Evolutionary conservation across 106 monocot genomes (phyloP).

Genomic region (Acanthochlamys bracteata): DNA sequence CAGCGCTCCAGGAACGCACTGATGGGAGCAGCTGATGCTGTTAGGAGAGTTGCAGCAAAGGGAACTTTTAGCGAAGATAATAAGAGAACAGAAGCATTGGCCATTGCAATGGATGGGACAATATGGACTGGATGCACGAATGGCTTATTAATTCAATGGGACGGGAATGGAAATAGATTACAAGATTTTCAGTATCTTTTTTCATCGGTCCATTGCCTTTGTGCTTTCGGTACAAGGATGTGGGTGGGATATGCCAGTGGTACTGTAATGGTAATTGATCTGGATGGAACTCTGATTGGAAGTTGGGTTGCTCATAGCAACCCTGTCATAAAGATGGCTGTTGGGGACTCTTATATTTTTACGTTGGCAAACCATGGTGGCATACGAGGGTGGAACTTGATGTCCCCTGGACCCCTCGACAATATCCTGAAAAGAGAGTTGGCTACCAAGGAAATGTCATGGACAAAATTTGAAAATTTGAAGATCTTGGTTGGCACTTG

Average conservation of each 20-base stretch:
- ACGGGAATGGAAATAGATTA: constrained; percentile 82
- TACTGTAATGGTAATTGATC: constrained; percentile 57
- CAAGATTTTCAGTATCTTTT: constrained; percentile 61
- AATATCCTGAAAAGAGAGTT: constrained; percentile 53
- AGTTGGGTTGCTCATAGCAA: constrained; percentile 82
- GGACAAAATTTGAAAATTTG: constrained; percentile 56
- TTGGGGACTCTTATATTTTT: constrained; percentile 61
- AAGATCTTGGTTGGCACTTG: constrained; percentile 85
- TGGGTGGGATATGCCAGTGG: constrained; percentile 90
- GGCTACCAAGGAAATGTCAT: constrained; percentile 38
- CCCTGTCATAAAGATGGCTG: constrained; percentile 74
- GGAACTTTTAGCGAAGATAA: constrained; percentile 77
- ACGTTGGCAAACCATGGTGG: constrained; percentile 95
- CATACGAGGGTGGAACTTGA: constrained; percentile 79
- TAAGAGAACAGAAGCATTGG: constrained; percentile 63
- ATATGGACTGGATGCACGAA: constrained; percentile 87
- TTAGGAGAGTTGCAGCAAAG: constrained; percentile 77
- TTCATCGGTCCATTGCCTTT: constrained; percentile 64
- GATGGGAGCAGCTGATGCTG: constrained; percentile 92
- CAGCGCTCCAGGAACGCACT: constrained; percentile 91
- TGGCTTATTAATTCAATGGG: constrained; percentile 84
- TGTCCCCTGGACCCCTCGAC: constrained; percentile 70
- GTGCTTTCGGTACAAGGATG: constrained; percentile 58
- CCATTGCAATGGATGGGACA: constrained; percentile 57
- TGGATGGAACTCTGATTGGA: constrained; percentile 71